Conservation (phyloP, 352 stramenopile species). For the Pythium aphanidermatum region DNA sequence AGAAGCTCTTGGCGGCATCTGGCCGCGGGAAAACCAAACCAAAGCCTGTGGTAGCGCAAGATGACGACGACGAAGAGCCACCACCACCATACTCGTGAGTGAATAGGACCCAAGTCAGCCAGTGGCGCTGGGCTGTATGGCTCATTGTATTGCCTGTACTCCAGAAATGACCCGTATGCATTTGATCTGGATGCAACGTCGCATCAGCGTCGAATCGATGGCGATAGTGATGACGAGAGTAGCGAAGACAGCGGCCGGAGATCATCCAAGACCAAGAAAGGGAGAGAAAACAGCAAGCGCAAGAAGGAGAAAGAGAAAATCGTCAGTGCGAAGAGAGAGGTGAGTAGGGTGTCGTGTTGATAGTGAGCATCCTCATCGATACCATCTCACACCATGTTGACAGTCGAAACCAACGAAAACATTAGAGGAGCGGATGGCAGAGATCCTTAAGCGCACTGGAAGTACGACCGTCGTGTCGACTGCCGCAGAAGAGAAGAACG, state of each 20-base stretch:
- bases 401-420: constrained; percentile 29
- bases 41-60: constrained; percentile 7
- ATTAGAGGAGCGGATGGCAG: constrained; percentile 65
- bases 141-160: no score
- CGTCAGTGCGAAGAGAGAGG: constrained; percentile 13
- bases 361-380: no score
- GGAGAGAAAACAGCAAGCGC: constrained; percentile 10
- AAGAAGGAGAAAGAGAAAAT: constrained; percentile 26
- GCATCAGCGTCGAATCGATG: constrained; percentile 17
- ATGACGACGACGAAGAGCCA: constrained; percentile 41
- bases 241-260: constrained; percentile 4
- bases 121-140: not conserved
- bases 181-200: constrained; percentile 51
- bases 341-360: no score
- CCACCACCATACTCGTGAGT: constrained; percentile 51
- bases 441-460: constrained; percentile 75
- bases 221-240: constrained; percentile 18
- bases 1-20: constrained; percentile 44
- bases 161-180: constrained; percentile 60
- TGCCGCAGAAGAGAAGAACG: constrained; percentile 2
- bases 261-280: constrained; percentile 15
- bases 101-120: not conserved
- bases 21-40: constrained; percentile 24
- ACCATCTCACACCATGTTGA: no score
- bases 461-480: constrained; percentile 32